These are phyloP conservation scores for Populus trichocarpa DNA, from an alignment of 441 rosid genomes.

Conservation along the genomic window DNA sequence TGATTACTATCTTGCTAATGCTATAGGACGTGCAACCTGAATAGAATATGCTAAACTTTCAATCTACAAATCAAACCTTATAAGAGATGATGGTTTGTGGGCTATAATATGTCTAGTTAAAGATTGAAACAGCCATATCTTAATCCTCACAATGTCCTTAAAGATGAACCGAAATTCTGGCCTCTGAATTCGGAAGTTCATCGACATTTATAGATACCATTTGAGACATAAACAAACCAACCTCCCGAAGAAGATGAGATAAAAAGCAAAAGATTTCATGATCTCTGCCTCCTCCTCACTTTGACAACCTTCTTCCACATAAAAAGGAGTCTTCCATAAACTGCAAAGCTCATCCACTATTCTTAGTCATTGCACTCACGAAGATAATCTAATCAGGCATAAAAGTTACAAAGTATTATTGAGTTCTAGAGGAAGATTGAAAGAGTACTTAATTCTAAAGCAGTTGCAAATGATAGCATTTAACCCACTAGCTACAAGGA, in stretches of 20 bases:
- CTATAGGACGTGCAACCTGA: no score
- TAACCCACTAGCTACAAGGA: slow-evolving; percentile 14
- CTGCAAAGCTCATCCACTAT: neutral
- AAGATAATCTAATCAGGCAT: neutral
- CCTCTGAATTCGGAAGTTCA: no score
- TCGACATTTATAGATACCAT: no score
- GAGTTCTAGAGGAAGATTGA: slow-evolving; percentile 1
- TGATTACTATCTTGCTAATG: no score
- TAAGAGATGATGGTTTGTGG: no score
- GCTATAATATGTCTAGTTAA: no score
- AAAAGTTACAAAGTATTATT: no score
- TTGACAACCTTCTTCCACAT: neutral
- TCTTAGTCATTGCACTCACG: neutral
- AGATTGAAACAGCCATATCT: no score
- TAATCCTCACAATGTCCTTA: no score
- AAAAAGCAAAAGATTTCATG: neutral
- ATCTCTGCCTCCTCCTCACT: neutral
- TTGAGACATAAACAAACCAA: neutral
- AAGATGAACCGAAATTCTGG: no score
- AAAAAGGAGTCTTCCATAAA: neutral
- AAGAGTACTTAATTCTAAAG: neutral
- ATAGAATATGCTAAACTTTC: no score
- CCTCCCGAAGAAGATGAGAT: neutral
- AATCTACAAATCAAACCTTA: no score
- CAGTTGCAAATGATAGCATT: neutral